phyloP scores from a whole-genome alignment of 106 monocot genomes.

The Acorus calamus region DNA sequence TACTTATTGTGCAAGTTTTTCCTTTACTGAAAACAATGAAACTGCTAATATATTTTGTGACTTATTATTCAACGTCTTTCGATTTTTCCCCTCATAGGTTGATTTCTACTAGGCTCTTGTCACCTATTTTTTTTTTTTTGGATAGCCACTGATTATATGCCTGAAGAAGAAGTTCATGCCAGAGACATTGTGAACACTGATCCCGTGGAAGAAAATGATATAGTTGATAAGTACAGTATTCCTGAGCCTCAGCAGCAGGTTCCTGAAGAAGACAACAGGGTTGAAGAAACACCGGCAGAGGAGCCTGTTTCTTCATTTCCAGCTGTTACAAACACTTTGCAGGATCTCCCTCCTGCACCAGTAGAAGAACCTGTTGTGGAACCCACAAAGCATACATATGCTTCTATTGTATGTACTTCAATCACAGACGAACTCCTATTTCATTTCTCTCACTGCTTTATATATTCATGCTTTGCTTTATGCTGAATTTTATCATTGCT shows the following conservation, averaged over 20 bases:
- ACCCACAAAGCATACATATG: conserved; percentile 73
- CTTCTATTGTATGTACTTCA: conserved; percentile 50
- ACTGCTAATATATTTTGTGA: too few relatives aligned
- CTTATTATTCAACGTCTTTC: too few relatives aligned
- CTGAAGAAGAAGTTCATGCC: conserved; percentile 21
- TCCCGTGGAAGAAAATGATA: conserved; percentile 26
- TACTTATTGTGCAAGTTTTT: too few relatives aligned
- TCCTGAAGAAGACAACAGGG: conserved; percentile 23
- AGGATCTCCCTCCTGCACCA: conserved; percentile 9
- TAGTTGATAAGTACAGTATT: conserved; percentile 31
- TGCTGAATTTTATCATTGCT: neutral
- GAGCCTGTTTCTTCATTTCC: conserved; percentile 27
- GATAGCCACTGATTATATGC: conserved; percentile 22
- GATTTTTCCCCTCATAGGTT: too few relatives aligned
- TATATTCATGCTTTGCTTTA: neutral
- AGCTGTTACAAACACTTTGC: conserved; percentile 10
- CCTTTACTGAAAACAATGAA: too few relatives aligned
- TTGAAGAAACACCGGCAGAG: conserved; percentile 30
- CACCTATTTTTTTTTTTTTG: conserved; percentile 1
- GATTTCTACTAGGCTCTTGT: neutral
- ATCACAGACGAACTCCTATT: neutral
- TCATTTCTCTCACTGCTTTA: neutral
- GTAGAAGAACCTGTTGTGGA: conserved; percentile 36
- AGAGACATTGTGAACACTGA: conserved; percentile 14
- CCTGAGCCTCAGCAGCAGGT: conserved; percentile 31